These are phyloP conservation scores for Dichotomocladium elegans DNA, from an alignment of 371 early-diverging fungal genomes.

Conservation along the genomic window DNA sequence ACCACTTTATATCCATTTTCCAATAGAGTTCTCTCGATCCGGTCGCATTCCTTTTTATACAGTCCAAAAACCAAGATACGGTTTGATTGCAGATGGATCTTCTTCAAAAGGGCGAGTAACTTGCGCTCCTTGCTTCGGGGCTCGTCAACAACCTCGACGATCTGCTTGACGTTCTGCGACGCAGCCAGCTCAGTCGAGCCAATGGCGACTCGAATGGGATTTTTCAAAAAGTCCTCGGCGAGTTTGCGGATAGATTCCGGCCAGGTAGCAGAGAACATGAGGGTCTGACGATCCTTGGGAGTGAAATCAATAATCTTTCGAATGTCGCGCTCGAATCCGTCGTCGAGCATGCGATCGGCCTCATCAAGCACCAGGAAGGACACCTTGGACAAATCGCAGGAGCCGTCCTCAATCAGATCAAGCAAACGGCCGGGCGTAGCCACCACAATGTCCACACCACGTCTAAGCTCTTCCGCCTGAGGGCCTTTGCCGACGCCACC, in stretches of 20 bases:
- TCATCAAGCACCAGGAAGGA: constrained; percentile 91
- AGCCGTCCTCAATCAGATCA: constrained; percentile 83
- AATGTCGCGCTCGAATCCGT: constrained; percentile 91
- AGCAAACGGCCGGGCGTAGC: constrained; percentile 96
- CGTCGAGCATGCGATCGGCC: constrained; percentile 94
- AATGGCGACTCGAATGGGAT: constrained; percentile 90
- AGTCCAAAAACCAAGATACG: constrained; percentile 87
- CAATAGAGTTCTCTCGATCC: constrained; percentile 68
- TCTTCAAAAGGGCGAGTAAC: constrained; percentile 74
- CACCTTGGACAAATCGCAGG: constrained; percentile 65
- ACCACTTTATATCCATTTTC: constrained; percentile 80
- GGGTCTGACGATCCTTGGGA: constrained; percentile 69
- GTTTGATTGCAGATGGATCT: constrained; percentile 80
- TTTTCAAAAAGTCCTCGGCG: constrained; percentile 76
- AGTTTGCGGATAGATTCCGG: constrained; percentile 79
- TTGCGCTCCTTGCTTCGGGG: constrained; percentile 77
- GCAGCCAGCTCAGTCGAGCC: constrained; percentile 92
- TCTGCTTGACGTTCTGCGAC: constrained; percentile 89
- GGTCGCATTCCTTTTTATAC: constrained; percentile 93
- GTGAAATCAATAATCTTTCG: constrained; percentile 68
- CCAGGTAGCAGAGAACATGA: constrained; percentile 86
- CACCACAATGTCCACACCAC: constrained; percentile 81
- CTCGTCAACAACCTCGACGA: constrained; percentile 84
- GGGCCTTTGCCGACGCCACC: constrained; percentile 72
- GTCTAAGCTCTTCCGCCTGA: constrained; percentile 54